Base-by-base conservation (phyloP, 2,329 filamentous ascomycete species). In the Calonectria montana region DNA sequence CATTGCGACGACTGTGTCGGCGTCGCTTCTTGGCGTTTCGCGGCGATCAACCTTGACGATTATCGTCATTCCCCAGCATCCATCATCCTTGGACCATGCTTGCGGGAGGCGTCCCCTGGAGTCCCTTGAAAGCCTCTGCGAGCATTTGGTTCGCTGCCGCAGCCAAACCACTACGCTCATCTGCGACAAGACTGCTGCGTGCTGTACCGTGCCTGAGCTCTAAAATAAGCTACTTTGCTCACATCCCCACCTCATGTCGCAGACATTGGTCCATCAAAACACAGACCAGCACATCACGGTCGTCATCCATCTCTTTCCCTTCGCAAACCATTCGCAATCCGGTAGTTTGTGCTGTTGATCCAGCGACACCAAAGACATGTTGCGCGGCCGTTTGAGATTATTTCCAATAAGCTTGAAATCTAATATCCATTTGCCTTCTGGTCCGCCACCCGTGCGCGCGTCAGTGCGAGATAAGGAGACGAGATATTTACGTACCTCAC, bases 381-480 rank as follows among this genome's bases (percentile, higher is more conserved):
- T 78, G 74, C 74, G 75, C 76, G 76, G 73, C 73, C 57, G 73
- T 78, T 75, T 78, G 73, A 75, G 73, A 74, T 73, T 76, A 75
- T 77, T 77, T 65, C 68, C 78, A 79, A 76, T 78, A 78, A 78
- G 77, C 77, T 78, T 78, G 77, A 78, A 77, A 73, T 78, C 71
- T 77, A 78, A 69, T 69, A 70, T 69, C 71, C 39, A 75, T 67
- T 67, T 71, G 75, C 71, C 64, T 69, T 61, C 45, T 47, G 66
- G 48, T 67, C 63, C 62, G 73, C 73, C 75, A 71, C 72, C 61
- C 72, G 62, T 69, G 47, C 29, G 68, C 76, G 75, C 73, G 70
- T 71, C 61, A 69, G 62, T 69, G 39, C 23, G 67, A 77, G 75
- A 74, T 75, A 71, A 75, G 75, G 59, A 41, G 29, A 64, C 39